A percentile compares a stretch with the other conserved stretches of the same genome.
Evolutionary conservation across 306 rosid species (phyloP).

Genomic region (Prunus kanzakura): DNA sequence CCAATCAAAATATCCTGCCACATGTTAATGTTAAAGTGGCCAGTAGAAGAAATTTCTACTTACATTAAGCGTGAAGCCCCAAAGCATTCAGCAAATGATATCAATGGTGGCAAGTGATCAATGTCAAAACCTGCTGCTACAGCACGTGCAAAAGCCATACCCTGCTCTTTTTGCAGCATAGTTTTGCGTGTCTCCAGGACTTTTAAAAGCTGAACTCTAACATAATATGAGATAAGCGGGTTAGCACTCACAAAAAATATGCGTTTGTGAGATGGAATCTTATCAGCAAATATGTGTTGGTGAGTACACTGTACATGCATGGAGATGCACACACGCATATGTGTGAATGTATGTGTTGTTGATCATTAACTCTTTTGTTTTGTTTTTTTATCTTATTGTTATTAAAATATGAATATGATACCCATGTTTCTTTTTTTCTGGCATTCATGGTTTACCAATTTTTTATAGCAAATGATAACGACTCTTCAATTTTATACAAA

Average conservation of each 20-base stretch:
- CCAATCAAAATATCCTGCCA: conserved; percentile 14
- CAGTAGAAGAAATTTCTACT: conserved; percentile 27
- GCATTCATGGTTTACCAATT: not conserved
- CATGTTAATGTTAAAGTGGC: not conserved
- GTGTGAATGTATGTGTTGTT: not conserved
- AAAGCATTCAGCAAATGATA: conserved; percentile 84
- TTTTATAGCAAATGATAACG: not conserved
- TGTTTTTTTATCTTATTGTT: not conserved
- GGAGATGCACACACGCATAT: not conserved
- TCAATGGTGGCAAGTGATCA: conserved; percentile 63
- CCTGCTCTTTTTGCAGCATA: conserved; percentile 96
- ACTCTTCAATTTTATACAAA: not conserved
- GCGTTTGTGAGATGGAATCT: not conserved
- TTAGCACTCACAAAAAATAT: not conserved
- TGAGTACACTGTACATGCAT: not conserved
- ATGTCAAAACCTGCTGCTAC: conserved; percentile 97
- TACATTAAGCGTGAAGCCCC: conserved; percentile 93
- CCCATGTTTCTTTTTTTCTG: not conserved
- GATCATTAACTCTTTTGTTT: not conserved
- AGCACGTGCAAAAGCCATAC: conserved; percentile 99
- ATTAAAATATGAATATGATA: not conserved
- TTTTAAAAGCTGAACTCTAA: conserved; percentile 88
- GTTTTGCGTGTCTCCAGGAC: conserved; percentile 88
- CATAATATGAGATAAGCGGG: conserved; percentile 20
- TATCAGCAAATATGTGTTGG: not conserved